A percentile compares a stretch with the other conserved stretches of the same genome.
These are phyloP conservation scores for Tagetes patula DNA, from an alignment of 129 eudicot species.

Conservation along the genomic window DNA sequence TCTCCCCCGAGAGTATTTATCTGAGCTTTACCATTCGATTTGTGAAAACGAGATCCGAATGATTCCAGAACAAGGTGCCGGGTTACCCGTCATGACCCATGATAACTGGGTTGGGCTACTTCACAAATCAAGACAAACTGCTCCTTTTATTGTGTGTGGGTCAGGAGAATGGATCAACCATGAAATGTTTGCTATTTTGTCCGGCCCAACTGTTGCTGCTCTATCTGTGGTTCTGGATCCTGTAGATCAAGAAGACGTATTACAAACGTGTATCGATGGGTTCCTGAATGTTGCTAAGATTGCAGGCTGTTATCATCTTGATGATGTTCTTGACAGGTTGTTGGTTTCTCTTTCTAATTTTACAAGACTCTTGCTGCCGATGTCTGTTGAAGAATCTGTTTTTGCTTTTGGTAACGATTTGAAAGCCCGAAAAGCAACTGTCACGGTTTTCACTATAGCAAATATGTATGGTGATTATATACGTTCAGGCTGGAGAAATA, in stretches of 20 bases:
- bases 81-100: slow-evolving; percentile 46
- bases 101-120: slow-evolving; percentile 76
- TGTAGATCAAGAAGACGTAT: slow-evolving; percentile 68
- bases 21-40: slow-evolving; percentile 65
- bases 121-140: slow-evolving; percentile 56
- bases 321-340: slow-evolving; percentile 64
- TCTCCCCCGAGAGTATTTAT: slow-evolving; percentile 68
- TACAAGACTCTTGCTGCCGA: slow-evolving; percentile 57
- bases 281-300: slow-evolving; percentile 64
- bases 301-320: slow-evolving; percentile 62
- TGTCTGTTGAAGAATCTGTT: slow-evolving; percentile 55
- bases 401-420: slow-evolving; percentile 58
- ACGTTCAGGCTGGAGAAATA: slow-evolving; percentile 80
- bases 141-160: slow-evolving; percentile 54
- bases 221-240: slow-evolving; percentile 75
- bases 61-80: slow-evolving; percentile 58
- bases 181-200: slow-evolving; percentile 68
- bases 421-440: slow-evolving; percentile 69
- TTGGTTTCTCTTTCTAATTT: slow-evolving; percentile 77
- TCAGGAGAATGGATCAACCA: slow-evolving; percentile 55
- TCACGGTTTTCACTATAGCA: slow-evolving; percentile 69
- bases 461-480: slow-evolving; percentile 66
- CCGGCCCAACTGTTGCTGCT: slow-evolving; percentile 86
- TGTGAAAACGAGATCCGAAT: slow-evolving; percentile 68
- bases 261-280: slow-evolving; percentile 70